Base-by-base conservation (phyloP, 306 rosid species). In the Ziziphus jujuba region DNA sequence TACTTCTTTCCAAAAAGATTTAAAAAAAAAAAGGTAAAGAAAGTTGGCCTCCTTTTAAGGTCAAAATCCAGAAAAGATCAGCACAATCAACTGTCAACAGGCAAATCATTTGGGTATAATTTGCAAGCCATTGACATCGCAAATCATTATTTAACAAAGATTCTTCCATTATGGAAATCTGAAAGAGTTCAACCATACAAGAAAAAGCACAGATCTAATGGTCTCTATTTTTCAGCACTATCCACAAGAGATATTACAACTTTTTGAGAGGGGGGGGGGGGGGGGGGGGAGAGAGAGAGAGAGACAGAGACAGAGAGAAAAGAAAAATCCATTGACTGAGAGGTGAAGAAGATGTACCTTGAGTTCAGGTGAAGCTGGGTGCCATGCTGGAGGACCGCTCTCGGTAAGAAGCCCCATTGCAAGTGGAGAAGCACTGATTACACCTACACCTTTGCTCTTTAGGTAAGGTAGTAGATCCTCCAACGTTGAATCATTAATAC, bases 351-450 rank as follows among this genome's bases (percentile, higher is more conserved):
- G 57, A 24, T 33, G 36, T 36, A 90, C 98, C 95, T 90, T 93
- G 69, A 93, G 85, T 73, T 90, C 87, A 2, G 83, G 69, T 2
- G 97, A 86, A 43, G 98, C 97, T 1, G 97, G 97, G 72, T 93
- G 98, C 98, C 97, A 93, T 20, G 83, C 80, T 6, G 97, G 98
- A 47, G 98, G 98, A 54, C 98, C 98, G 48, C 74, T 51, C 75
- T 90, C 85, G 16, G 98, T 93, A 69, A 93, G 93, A 69, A 93
- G 98, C 49, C 98, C 96, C 97, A 90, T 93, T 19, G 98, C 85
- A 56, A 89, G 79, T 0, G 95, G 98, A 70, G 97, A 90, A 80
- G 96, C 98, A 80, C 71, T 86, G 61, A 93, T 87, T 28, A 93
- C 69, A 8, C 95, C 98, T 64, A 90, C 84, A 15, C 95, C 97